A percentile compares a stretch with the other conserved stretches of the same genome.
Evolutionary conservation across 2,329 filamentous ascomycete species (phyloP).

Genomic region (Aureobasidium sp.): DNA sequence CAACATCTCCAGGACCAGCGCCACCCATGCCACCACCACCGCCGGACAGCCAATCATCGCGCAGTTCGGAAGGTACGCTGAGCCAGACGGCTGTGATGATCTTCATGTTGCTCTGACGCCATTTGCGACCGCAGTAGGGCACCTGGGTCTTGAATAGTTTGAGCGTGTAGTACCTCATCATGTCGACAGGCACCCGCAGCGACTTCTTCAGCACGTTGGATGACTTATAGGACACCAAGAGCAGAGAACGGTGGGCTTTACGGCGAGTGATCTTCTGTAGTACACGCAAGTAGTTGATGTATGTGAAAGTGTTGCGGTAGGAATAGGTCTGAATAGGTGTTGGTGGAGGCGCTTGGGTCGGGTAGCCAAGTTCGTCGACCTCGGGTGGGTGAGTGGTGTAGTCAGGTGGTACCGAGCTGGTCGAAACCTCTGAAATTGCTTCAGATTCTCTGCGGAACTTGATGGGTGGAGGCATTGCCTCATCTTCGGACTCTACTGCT

Average conservation of each 20-base stretch:
- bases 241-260: constrained; percentile 87
- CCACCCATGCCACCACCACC: constrained; percentile 40
- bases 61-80: constrained; percentile 81
- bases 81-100: constrained; percentile 96
- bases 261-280: constrained; percentile 96
- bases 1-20: constrained; percentile 53
- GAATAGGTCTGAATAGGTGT: constrained; percentile 83
- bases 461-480: constrained; percentile 72
- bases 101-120: constrained; percentile 96
- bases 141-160: constrained; percentile 99
- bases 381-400: constrained; percentile 37
- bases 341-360: constrained; percentile 58
- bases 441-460: constrained; percentile 38
- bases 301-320: constrained; percentile 87
- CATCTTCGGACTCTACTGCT: constrained; percentile 50
- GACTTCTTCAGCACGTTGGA: constrained; percentile 86
- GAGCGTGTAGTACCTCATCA: constrained; percentile 84
- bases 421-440: constrained; percentile 19
- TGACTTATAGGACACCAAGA: constrained; percentile 93
- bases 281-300: constrained; percentile 89
- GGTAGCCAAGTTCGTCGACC: constrained; percentile 83
- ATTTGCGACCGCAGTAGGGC: constrained; percentile 94
- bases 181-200: constrained; percentile 79
- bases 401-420: constrained; percentile 29
- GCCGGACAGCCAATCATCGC: constrained; percentile 90